These are phyloP conservation scores for Teratosphaeria zuluensis DNA, from an alignment of 2,329 filamentous ascomycete genomes.

Conservation along the genomic window DNA sequence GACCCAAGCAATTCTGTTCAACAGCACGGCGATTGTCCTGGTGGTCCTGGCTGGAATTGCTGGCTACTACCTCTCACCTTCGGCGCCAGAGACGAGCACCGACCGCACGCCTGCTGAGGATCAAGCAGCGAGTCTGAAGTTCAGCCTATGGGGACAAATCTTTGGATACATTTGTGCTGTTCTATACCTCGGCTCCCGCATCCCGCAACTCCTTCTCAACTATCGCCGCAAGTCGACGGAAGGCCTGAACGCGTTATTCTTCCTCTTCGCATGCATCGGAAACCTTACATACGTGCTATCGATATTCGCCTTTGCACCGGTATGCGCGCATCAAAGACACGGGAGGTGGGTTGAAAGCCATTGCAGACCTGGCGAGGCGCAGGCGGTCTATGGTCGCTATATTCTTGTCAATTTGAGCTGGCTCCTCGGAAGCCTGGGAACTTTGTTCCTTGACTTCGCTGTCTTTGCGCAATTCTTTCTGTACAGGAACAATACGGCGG, in stretches of 20 bases:
- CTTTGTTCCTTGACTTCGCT: constrained; percentile 69
- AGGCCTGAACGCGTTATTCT: constrained; percentile 87
- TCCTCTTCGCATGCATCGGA: constrained; percentile 90
- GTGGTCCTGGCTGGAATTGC: constrained; percentile 74
- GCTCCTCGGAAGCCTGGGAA: constrained; percentile 82
- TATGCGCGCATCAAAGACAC: constrained; percentile 40
- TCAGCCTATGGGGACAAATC: constrained; percentile 73
- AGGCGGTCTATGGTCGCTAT: constrained; percentile 63
- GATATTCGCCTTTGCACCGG: constrained; percentile 80
- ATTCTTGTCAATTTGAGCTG: constrained; percentile 85
- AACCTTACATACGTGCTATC: constrained; percentile 89
- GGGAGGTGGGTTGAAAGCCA: constrained; percentile 25
- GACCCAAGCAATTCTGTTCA: constrained; percentile 55
- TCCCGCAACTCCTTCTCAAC: constrained; percentile 87
- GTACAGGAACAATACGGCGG: constrained; percentile 47
- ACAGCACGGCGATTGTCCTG: constrained; percentile 64
- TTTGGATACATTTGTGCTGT: constrained; percentile 89
- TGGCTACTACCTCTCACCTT: constrained; percentile 70
- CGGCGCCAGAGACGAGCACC: constrained; percentile 15
- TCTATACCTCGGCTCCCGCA: constrained; percentile 77
- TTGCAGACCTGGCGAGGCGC: constrained; percentile 58
- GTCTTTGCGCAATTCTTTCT: constrained; percentile 91
- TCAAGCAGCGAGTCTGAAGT: constrained; percentile 45
- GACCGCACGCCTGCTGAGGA: constrained; percentile 22
- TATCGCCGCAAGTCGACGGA: constrained; percentile 88